These are phyloP conservation scores for Otatea glauca DNA, from an alignment of 176 grass and related monocot species.

Conservation along the genomic window DNA sequence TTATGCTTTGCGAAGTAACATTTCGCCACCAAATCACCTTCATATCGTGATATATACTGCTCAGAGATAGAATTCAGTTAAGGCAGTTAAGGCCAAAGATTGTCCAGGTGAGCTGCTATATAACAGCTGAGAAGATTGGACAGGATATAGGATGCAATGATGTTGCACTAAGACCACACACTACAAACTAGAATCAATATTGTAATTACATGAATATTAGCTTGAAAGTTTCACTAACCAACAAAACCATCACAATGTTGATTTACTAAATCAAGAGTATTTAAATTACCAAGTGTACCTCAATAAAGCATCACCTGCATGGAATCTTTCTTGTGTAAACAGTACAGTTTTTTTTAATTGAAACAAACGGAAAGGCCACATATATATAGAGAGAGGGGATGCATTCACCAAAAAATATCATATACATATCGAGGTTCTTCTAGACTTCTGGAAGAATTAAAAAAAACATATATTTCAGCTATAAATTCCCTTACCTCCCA, in stretches of 20 bases:
- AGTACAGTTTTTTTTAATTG: not conserved
- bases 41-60: constrained; percentile 80
- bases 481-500: constrained; percentile 76
- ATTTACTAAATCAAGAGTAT: constrained; percentile 22
- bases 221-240: constrained; percentile 2
- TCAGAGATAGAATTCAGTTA: constrained; percentile 38
- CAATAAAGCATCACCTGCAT: constrained; percentile 22
- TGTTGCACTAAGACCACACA: constrained; percentile 16
- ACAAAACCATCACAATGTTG: not conserved
- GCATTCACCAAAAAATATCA: not conserved
- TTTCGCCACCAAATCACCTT: constrained; percentile 95
- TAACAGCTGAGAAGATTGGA: not conserved
- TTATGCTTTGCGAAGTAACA: constrained; percentile 97
- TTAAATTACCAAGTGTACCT: not conserved
- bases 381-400: not conserved
- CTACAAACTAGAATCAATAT: not conserved
- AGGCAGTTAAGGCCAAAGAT: constrained; percentile 10
- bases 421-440: constrained; percentile 3
- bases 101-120: constrained; percentile 10
- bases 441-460: constrained; percentile 6
- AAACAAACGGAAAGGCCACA: not conserved
- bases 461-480: constrained; percentile 4
- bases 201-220: constrained; percentile 22
- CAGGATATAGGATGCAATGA: not conserved
- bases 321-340: not conserved